Evolutionary conservation across 352 stramenopile species (phyloP).

Genomic region (Pythium aristosporum): DNA sequence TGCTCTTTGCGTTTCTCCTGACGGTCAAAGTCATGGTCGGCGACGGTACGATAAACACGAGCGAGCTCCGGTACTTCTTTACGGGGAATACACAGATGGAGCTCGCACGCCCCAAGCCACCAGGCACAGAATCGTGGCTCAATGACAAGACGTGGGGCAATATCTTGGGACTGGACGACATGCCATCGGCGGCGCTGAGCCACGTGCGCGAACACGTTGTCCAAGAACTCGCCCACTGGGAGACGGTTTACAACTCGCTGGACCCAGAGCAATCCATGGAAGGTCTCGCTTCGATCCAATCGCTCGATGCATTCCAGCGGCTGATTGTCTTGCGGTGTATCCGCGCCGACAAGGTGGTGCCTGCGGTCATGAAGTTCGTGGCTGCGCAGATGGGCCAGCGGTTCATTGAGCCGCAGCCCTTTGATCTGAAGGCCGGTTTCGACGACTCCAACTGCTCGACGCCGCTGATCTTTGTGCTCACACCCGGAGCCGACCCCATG

Average conservation of each 20-base stretch:
- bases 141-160: constrained; percentile 91
- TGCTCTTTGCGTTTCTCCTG: constrained; percentile 94
- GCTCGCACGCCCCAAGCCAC: constrained; percentile 70
- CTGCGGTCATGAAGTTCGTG: constrained; percentile 90
- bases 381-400: constrained; percentile 83
- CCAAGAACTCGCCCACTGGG: constrained; percentile 56
- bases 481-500: constrained; percentile 94
- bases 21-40: constrained; percentile 92
- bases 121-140: constrained; percentile 61
- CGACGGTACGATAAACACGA: constrained; percentile 66
- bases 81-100: constrained; percentile 93
- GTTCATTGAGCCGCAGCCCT: constrained; percentile 93
- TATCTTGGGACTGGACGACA: constrained; percentile 67
- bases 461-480: constrained; percentile 95
- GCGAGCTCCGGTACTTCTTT: constrained; percentile 90
- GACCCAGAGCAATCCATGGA: constrained; percentile 75
- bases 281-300: constrained; percentile 46
- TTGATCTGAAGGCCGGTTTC: constrained; percentile 92
- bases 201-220: constrained; percentile 56
- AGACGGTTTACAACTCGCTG: constrained; percentile 81
- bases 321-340: constrained; percentile 91
- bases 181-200: constrained; percentile 41
- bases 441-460: constrained; percentile 93
- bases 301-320: constrained; percentile 86
- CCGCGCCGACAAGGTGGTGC: constrained; percentile 92